phyloP scores from a whole-genome alignment of 805 yeast genomes.

The Candida sithepensis region DNA sequence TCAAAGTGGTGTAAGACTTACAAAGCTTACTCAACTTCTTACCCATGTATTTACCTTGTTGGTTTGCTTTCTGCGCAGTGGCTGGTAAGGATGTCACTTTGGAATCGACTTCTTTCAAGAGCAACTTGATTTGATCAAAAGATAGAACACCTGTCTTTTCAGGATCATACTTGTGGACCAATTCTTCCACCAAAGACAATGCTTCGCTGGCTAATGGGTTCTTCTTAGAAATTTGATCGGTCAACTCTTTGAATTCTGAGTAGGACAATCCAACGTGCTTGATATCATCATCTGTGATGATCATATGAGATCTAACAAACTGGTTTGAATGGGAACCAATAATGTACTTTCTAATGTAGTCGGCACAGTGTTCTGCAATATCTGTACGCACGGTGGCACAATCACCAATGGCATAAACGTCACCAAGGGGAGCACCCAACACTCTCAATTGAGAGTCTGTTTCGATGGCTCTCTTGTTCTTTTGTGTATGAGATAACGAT shows the following conservation, averaged over 20 bases:
- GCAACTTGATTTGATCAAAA: slow-evolving; percentile 46
- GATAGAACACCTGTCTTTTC: slow-evolving; percentile 46
- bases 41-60: slow-evolving; percentile 66
- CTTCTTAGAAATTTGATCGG: slow-evolving; percentile 43
- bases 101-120: slow-evolving; percentile 54
- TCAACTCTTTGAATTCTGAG: slow-evolving; percentile 46
- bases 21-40: slow-evolving; percentile 55
- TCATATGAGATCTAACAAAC: slow-evolving; percentile 25
- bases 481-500: slow-evolving; percentile 45
- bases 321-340: slow-evolving; percentile 39
- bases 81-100: slow-evolving; percentile 68
- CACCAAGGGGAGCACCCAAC: slow-evolving; percentile 63
- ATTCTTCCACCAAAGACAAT: slow-evolving; percentile 44
- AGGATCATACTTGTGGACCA: slow-evolving; percentile 50
- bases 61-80: slow-evolving; percentile 71
- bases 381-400: slow-evolving; percentile 65
- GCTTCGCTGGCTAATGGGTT: slow-evolving; percentile 61
- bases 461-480: slow-evolving; percentile 67
- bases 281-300: slow-evolving; percentile 49
- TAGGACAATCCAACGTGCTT: slow-evolving; percentile 44
- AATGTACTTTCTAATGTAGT: slow-evolving; percentile 44
- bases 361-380: slow-evolving; percentile 51
- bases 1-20: slow-evolving; percentile 39
- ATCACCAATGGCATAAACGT: slow-evolving; percentile 70
- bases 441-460: slow-evolving; percentile 72